Evolutionary conservation across 768 basidiomycete genomes (phyloP).

Genomic region (Macrolepiota dolichaula): DNA sequence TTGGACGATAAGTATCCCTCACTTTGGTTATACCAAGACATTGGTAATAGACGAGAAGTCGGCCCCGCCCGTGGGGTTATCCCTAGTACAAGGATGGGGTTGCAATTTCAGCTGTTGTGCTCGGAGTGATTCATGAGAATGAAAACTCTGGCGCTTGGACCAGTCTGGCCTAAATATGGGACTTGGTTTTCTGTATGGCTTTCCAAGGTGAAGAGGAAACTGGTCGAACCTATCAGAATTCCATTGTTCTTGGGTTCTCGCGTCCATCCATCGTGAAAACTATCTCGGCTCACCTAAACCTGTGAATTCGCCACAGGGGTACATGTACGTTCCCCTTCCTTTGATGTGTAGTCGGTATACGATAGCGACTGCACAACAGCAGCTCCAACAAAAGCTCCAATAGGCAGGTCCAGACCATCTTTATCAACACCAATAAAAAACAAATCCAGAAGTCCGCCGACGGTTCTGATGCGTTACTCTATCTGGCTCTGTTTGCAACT

Average conservation of each 20-base stretch:
- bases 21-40: no score
- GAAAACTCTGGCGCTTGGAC: slow-evolving; percentile 94
- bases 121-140: slow-evolving; percentile 92
- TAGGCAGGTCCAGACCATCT: slow-evolving; percentile 70
- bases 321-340: slow-evolving; percentile 16
- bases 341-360: no score
- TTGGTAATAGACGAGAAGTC: slow-evolving; percentile 87
- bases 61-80: no score
- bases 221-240: slow-evolving; percentile 87
- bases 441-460: slow-evolving; percentile 90
- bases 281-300: slow-evolving; percentile 85
- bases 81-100: no score
- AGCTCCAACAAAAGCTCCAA: slow-evolving; percentile 76
- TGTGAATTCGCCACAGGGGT: slow-evolving; percentile 90
- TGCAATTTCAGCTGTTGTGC: slow-evolving; percentile 85
- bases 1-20: no score
- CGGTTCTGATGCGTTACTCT: slow-evolving; percentile 98
- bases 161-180: slow-evolving; percentile 87
- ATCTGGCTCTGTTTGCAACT: slow-evolving; percentile 99
- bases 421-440: slow-evolving; percentile 84
- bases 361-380: slow-evolving; percentile 45
- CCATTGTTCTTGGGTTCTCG: slow-evolving; percentile 92
- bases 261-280: slow-evolving; percentile 96
- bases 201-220: slow-evolving; percentile 90
- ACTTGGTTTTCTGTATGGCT: slow-evolving; percentile 97